phyloP scores from a whole-genome alignment of 768 basidiomycete species.

The Auricularia auricula-judae region DNA sequence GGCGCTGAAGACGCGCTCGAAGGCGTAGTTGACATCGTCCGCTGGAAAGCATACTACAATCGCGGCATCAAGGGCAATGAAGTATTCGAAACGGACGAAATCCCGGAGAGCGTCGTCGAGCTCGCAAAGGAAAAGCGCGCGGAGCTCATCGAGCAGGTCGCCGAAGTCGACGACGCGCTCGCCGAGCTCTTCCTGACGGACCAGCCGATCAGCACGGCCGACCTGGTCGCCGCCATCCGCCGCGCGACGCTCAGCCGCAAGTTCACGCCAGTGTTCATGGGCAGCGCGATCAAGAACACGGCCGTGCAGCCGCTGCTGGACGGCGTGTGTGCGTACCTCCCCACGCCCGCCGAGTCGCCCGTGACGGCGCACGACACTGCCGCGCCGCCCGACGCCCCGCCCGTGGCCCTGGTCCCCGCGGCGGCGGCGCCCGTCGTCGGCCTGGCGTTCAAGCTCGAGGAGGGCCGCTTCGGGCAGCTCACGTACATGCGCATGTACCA shows the following conservation, averaged over 20 bases:
- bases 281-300: constrained; percentile 96
- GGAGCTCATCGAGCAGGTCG: constrained; percentile 89
- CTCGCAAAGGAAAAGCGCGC: constrained; percentile 74
- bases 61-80: constrained; percentile 77
- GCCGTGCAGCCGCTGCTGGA: constrained; percentile 90
- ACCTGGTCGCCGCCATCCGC: constrained; percentile 77
- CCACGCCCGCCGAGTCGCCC: constrained; percentile 70
- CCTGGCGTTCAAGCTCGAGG: constrained; percentile 96
- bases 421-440: constrained; percentile 82
- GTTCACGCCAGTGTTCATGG: constrained; percentile 94
- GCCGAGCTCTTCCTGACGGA: constrained; percentile 87
- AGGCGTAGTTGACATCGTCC: constrained; percentile 89
- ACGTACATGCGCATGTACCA: constrained; percentile 99
- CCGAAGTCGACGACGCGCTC: constrained; percentile 94
- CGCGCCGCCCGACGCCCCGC: constrained; percentile 51
- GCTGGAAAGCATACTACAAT: constrained; percentile 92
- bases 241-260: constrained; percentile 80
- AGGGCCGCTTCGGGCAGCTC: constrained; percentile 92
- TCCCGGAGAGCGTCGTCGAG: constrained; percentile 63
- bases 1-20: constrained; percentile 77
- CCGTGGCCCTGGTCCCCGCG: constrained; percentile 70
- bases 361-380: constrained; percentile 76
- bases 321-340: constrained; percentile 91
- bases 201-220: constrained; percentile 54
- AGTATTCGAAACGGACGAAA: constrained; percentile 75